Base-by-base conservation (phyloP, 2,329 filamentous ascomycete species). In the Xylaria sp. region DNA sequence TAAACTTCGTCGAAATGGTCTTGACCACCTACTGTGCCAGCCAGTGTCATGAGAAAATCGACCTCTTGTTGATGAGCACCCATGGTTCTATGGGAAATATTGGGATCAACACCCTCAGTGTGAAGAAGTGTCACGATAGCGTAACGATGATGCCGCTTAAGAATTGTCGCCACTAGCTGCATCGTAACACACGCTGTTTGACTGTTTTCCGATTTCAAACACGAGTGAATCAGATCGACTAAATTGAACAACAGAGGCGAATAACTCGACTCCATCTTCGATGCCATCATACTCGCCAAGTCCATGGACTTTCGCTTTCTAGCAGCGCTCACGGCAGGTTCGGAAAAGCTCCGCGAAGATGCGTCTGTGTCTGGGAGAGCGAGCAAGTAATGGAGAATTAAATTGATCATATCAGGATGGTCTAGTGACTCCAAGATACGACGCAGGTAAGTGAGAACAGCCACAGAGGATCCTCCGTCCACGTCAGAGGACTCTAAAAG, bases 401-500 rank as follows among this genome's bases (percentile, higher is more conserved):
- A 91, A 73, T 97, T 93, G 67, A 97, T 93, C 83, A 99, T 91
- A 76, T 98, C 94, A 8, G 93, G 93, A 77, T 98, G 94, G 70
- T 97, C 93, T 15, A 99, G 85, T 0, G 93, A 92, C 78, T 97
- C 94, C 6, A 99, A 86, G 63, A 98, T 97, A 48, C 93, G 91
- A 66, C 92, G 91, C 41, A 99, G 85, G 78, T 99, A 98, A 1
- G 94, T 97, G 70, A 98, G 85, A 13, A 99, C 96, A 3, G 96
- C 96, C 25, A 98, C 94, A 0, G 96, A 97, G 7, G 96, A 99
- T 62, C 96, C 96, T 72, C 95, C 96, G 80, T 98, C 95, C 45
- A 97, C 92, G 81, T 99, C 96, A 1, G 96, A 98, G 10, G 96
- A 99, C 80, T 99, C 95, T 15, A 99, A 86, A 36, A 99, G 84